Percentiles rank a stretch among this genome's conserved stretches.
phyloP scores from a whole-genome alignment of 306 rosid genomes.

The Vachellia pachyceras region DNA sequence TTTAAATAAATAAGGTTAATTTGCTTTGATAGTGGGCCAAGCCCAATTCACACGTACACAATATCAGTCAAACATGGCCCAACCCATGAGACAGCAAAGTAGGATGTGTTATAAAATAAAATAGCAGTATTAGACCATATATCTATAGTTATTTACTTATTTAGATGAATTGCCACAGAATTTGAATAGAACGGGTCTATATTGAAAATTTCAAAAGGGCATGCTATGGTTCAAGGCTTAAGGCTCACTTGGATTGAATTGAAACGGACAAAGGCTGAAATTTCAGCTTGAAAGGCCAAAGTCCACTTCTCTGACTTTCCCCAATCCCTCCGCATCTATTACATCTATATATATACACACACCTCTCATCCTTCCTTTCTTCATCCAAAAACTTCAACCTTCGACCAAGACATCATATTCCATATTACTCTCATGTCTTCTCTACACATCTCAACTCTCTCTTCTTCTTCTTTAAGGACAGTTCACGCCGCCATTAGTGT shows the following conservation, averaged over 20 bases:
- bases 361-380: not conserved
- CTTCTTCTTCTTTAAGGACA: slow-evolving; percentile 39
- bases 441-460: slow-evolving; percentile 43
- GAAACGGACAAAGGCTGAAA: not conserved
- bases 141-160: no score
- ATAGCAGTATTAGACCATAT: no score
- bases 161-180: not conserved
- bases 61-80: not conserved
- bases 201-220: not conserved
- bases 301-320: not conserved
- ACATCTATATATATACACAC: not conserved
- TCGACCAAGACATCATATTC: not conserved
- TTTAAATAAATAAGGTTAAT: no score
- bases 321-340: not conserved
- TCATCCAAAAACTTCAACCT: not conserved
- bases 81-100: not conserved
- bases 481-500: slow-evolving; percentile 51
- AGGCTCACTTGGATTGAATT: not conserved
- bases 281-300: not conserved
- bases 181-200: not conserved
- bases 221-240: not conserved
- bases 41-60: not conserved
- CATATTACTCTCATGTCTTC: slow-evolving; percentile 15
- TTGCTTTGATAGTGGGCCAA: not conserved
- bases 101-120: no score